These are phyloP conservation scores for Pleurotus platypus DNA, from an alignment of 768 basidiomycete genomes.

Conservation along the genomic window DNA sequence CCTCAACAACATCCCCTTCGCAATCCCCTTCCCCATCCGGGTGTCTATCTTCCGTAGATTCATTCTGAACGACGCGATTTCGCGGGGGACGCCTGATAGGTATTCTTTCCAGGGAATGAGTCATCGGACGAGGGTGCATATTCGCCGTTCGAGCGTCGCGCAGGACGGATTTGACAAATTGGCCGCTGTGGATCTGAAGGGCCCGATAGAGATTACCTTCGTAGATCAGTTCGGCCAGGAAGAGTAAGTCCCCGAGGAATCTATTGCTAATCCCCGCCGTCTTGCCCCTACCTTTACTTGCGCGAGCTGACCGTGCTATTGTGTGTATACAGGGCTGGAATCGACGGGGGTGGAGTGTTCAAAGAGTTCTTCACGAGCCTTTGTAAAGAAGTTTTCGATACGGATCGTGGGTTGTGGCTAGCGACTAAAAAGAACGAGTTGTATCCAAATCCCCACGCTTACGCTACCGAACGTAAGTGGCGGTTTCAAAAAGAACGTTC, in stretches of 20 bases:
- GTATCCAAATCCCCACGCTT: slow-evolving; percentile 91
- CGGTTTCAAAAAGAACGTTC: background rate
- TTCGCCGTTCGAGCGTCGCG: slow-evolving; percentile 75
- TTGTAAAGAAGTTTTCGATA: slow-evolving; percentile 92
- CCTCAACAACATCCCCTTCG: slow-evolving; percentile 93
- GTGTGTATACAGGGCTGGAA: slow-evolving; percentile 61
- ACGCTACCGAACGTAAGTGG: slow-evolving; percentile 79
- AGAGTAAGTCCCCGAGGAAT: slow-evolving; percentile 52
- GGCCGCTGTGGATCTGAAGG: slow-evolving; percentile 73
- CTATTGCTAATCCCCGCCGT: background rate
- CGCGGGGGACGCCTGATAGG: slow-evolving; percentile 16
- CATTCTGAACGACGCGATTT: slow-evolving; percentile 57
- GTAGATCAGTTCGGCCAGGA: slow-evolving; percentile 84
- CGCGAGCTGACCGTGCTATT: background rate
- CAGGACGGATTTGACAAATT: slow-evolving; percentile 91
- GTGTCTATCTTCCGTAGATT: slow-evolving; percentile 88
- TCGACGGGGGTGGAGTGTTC: slow-evolving; percentile 96
- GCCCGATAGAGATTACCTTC: slow-evolving; percentile 86
- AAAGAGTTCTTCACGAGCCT: slow-evolving; percentile 96
- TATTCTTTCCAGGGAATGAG: slow-evolving; percentile 13
- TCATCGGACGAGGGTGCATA: slow-evolving; percentile 37
- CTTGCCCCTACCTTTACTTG: background rate
- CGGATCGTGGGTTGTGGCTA: slow-evolving; percentile 91
- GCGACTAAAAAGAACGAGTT: slow-evolving; percentile 88
- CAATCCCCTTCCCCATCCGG: slow-evolving; percentile 90